Base-by-base conservation (phyloP, 2,329 filamentous ascomycete species). In the Aspergillaceae sp. region DNA sequence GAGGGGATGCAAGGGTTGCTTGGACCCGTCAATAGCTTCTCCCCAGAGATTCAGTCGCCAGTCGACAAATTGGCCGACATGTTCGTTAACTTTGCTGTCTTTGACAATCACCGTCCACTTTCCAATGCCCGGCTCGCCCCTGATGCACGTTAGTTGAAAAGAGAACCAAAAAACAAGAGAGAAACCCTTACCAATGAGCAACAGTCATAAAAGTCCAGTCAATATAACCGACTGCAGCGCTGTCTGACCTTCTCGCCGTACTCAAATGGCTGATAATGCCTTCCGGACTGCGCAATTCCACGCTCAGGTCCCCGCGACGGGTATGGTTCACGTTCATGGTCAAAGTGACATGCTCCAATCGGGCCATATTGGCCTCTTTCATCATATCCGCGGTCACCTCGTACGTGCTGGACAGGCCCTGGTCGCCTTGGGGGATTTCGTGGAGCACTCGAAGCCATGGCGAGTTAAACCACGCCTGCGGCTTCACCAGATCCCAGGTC, bases 191-290 rank as follows among this genome's bases (percentile, higher is more conserved):
- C 86, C 90, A 98, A 65, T 98, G 92, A 52, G 84, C 90, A 34
- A 98, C 92, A 51, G 84, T 94, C 92, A 98, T 98, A 60, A 98
- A 98, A 0, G 91, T 97, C 92, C 92, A 98, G 69, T 97, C 88
- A 34, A 83, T 72, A 64, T 97, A 98, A 6, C 92, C 92, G 26
- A 70, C 67, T 0, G 70, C 63, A 33, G 76, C 77, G 1, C 76
- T 72, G 64, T 98, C 92, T 26, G 79, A 67, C 49, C 76, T 76
- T 53, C 92, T 84, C 1, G 84, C 74, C 8, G 83, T 86, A 4
- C 90, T 85, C 44, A 98, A 79, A 61, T 95, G 84, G 61, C 88
- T 95, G 52, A 88, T 74, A 48, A 96, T 71, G 7, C 87, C 86
- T 30, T 80, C 74, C 0, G 92, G 92, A 57, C 89, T 95, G 61